Percentiles rank a stretch among this genome's conserved stretches.
phyloP scores from a whole-genome alignment of 2,329 filamentous ascomycete genomes.

The Dactylellina cionopaga region DNA sequence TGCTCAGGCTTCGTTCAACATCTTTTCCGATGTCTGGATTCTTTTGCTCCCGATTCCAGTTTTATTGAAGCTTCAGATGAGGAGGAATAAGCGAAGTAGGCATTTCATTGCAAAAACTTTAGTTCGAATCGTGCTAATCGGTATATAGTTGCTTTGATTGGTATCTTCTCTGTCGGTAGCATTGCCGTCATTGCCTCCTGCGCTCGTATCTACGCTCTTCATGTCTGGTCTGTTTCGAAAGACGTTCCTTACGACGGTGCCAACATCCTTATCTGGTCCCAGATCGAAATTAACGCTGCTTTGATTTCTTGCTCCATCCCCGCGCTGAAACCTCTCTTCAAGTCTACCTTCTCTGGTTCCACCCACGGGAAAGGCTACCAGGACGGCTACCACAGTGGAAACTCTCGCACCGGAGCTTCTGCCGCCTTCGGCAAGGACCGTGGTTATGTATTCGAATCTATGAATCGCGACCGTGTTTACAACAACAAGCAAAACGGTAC shows the following conservation, averaged over 20 bases:
- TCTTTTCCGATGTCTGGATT: slow-evolving; percentile 64
- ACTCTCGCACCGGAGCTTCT: slow-evolving; percentile 46
- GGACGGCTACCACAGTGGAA: slow-evolving; percentile 41
- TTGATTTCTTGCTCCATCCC: slow-evolving; percentile 63
- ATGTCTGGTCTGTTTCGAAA: slow-evolving; percentile 50
- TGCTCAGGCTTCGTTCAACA: slow-evolving; percentile 63
- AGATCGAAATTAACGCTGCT: slow-evolving; percentile 62
- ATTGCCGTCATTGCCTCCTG: slow-evolving; percentile 57
- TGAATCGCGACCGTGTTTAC: slow-evolving; percentile 52
- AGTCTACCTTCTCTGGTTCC: slow-evolving; percentile 47
- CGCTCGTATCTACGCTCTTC: slow-evolving; percentile 57
- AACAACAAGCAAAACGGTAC: slow-evolving; percentile 50
- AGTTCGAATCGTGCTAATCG: slow-evolving; percentile 1
- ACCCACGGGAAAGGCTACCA: slow-evolving; percentile 42
- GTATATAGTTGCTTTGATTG: slow-evolving; percentile 49
- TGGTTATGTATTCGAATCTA: slow-evolving; percentile 50
- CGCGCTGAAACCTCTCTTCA: slow-evolving; percentile 61
- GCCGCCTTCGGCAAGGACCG: slow-evolving; percentile 50
- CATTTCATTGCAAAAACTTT: background rate
- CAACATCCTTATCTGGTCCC: slow-evolving; percentile 56
- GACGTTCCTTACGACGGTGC: slow-evolving; percentile 54
- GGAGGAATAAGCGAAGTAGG: slow-evolving; percentile 58
- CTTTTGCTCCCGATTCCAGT: slow-evolving; percentile 64
- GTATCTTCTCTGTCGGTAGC: slow-evolving; percentile 55
- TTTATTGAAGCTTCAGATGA: slow-evolving; percentile 64